These are phyloP conservation scores for Saturnispora dispora DNA, from an alignment of 805 yeast species.

Conservation along the genomic window DNA sequence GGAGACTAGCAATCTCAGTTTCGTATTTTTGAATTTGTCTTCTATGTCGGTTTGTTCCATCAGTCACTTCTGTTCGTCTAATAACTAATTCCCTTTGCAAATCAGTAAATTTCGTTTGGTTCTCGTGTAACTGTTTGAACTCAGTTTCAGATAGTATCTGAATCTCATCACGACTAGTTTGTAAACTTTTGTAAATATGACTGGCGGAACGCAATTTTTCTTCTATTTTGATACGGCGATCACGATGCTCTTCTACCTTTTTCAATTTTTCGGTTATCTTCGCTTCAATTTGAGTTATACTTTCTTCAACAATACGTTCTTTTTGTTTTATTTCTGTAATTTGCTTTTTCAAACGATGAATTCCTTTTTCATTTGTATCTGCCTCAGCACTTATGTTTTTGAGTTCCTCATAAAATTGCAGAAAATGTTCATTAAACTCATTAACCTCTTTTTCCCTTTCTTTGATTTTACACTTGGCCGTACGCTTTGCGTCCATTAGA, in stretches of 20 bases:
- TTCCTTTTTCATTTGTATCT: conserved; percentile 8
- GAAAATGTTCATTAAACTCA: conserved; percentile 17
- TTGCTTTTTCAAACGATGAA: conserved; percentile 14
- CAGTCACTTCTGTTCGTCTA: background rate
- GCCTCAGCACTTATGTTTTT: conserved; percentile 13
- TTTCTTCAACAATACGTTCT: background rate
- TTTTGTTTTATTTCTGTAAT: background rate
- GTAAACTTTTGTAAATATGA: background rate
- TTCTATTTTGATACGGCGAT: background rate
- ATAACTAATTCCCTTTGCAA: background rate
- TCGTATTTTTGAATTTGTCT: background rate
- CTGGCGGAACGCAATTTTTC: background rate
- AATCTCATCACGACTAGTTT: background rate
- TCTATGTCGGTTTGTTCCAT: background rate
- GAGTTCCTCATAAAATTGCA: conserved; percentile 15
- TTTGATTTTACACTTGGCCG: conserved; percentile 16
- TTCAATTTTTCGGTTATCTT: background rate
- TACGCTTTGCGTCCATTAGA: conserved; percentile 28
- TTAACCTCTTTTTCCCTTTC: conserved; percentile 21
- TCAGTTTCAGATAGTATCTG: background rate
- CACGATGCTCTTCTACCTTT: background rate
- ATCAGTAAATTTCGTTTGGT: background rate
- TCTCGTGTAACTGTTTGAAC: background rate
- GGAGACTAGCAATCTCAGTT: conserved; percentile 10
- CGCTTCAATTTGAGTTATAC: background rate